Percentiles rank a stretch among this genome's conserved stretches.
phyloP scores from a whole-genome alignment of 371 early-diverging fungal genomes.

The Entomophthora muscae region DNA sequence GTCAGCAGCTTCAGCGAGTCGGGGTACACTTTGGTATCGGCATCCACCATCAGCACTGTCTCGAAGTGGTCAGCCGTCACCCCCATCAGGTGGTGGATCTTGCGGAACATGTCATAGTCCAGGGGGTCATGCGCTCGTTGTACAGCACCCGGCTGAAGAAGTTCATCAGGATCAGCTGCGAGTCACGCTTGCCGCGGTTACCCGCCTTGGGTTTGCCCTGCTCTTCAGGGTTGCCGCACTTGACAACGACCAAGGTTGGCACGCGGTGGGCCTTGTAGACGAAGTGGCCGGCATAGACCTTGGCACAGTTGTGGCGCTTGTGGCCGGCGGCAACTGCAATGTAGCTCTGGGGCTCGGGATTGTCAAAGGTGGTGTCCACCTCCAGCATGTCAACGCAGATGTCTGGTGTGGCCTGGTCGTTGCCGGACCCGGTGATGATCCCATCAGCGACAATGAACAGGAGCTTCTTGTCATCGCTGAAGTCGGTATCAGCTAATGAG shows the following conservation, averaged over 20 bases:
- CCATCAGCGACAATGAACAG: slow-evolving; percentile 86
- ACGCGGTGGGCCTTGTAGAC: slow-evolving; percentile 30
- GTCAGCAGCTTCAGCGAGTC: slow-evolving; percentile 54
- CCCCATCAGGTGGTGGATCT: slow-evolving; percentile 49
- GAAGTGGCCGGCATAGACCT: slow-evolving; percentile 81
- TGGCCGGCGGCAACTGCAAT: slow-evolving; percentile 70
- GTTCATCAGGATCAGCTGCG: slow-evolving; percentile 83
- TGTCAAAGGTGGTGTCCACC: slow-evolving; percentile 32
- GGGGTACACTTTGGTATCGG: slow-evolving; percentile 68
- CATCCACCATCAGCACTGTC: slow-evolving; percentile 79
- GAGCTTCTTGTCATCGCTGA: slow-evolving; percentile 75
- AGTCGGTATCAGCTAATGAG: slow-evolving; percentile 71
- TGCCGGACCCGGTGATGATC: slow-evolving; percentile 65
- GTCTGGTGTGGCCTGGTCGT: slow-evolving; percentile 59
- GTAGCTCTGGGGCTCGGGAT: slow-evolving; percentile 52
- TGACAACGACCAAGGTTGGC: slow-evolving; percentile 58
- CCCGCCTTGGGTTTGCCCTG: slow-evolving; percentile 56
- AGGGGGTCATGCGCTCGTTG: slow-evolving; percentile 71
- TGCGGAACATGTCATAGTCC: slow-evolving; percentile 72
- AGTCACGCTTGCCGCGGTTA: slow-evolving; percentile 90
- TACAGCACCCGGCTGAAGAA: slow-evolving; percentile 68
- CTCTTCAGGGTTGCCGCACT: slow-evolving; percentile 57
- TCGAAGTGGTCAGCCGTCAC: slow-evolving; percentile 70
- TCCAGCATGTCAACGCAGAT: slow-evolving; percentile 43
- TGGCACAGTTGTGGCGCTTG: slow-evolving; percentile 71